Evolutionary conservation across 2,329 filamentous ascomycete species (phyloP).

Genomic region (Pseudopithomyces chartarum): DNA sequence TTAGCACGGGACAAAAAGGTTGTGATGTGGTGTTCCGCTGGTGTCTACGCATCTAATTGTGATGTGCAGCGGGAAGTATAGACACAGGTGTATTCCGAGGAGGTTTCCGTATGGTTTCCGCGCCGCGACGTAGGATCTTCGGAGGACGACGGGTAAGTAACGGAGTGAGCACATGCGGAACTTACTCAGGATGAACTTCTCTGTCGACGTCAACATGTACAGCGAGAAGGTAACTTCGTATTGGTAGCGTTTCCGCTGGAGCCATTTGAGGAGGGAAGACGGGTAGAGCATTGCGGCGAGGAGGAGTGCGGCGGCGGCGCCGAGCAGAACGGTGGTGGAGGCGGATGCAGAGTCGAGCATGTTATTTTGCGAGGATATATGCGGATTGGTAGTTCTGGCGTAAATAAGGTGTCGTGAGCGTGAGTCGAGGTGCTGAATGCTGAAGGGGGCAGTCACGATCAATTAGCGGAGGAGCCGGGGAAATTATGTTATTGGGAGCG

Average conservation of each 20-base stretch:
- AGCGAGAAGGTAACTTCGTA: slow-evolving; percentile 96
- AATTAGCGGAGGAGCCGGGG: not conserved
- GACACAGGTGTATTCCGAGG: no score
- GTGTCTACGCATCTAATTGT: no score
- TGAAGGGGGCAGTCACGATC: not conserved
- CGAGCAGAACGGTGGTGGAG: slow-evolving; percentile 42
- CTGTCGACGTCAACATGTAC: slow-evolving; percentile 95
- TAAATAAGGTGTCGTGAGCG: not conserved
- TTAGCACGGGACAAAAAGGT: slow-evolving; percentile 9
- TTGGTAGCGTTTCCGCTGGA: slow-evolving; percentile 95
- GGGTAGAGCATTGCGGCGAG: slow-evolving; percentile 54
- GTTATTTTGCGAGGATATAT: not conserved
- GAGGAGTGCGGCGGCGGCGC: slow-evolving; percentile 46
- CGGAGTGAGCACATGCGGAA: slow-evolving; percentile 17
- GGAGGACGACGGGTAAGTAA: not conserved
- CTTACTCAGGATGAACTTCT: slow-evolving; percentile 98
- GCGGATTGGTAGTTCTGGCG: not conserved
- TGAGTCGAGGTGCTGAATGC: slow-evolving; percentile 1
- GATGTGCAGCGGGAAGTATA: no score
- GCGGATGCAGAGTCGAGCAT: slow-evolving; percentile 44
- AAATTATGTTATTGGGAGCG: slow-evolving; percentile 12
- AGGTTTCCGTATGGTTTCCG: no score
- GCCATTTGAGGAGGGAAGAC: slow-evolving; percentile 73
- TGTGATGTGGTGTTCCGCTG: not conserved
- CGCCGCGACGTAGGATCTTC: not conserved